Conservation (phyloP, 2,329 filamentous ascomycete genomes). For the Beauveria varroae region DNA sequence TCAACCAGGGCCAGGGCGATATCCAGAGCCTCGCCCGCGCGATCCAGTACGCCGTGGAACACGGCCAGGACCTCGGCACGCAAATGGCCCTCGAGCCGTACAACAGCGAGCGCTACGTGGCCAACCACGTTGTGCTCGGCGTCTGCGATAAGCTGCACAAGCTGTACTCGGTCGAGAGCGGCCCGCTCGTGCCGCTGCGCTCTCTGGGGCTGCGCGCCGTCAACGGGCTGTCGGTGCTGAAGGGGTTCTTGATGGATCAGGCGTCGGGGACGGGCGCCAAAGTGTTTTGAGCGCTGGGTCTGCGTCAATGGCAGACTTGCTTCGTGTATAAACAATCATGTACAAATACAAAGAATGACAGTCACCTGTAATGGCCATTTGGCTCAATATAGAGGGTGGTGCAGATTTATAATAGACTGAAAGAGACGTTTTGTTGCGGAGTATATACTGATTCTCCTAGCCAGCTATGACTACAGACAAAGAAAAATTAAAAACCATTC, state of each 20-base stretch:
- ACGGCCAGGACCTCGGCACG: slow-evolving; percentile 83
- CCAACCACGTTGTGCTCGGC: slow-evolving; percentile 72
- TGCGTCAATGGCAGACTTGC: background rate
- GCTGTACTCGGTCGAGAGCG: slow-evolving; percentile 73
- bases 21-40: slow-evolving; percentile 69
- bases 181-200: slow-evolving; percentile 71
- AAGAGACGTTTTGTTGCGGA: slow-evolving; percentile 24
- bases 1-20: slow-evolving; percentile 90
- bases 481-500: slow-evolving; percentile 26
- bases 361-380: too few relatives aligned
- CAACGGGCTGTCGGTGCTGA: slow-evolving; percentile 66
- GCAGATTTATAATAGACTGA: background rate
- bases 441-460: slow-evolving; percentile 30
- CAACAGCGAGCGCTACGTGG: slow-evolving; percentile 69
- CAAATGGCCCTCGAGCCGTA: slow-evolving; percentile 75
- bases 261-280: slow-evolving; percentile 49
- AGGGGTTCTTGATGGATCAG: slow-evolving; percentile 78
- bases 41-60: slow-evolving; percentile 67
- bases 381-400: background rate
- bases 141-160: slow-evolving; percentile 89
- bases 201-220: slow-evolving; percentile 71
- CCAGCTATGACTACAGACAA: slow-evolving; percentile 35
- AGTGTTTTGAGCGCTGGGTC: slow-evolving; percentile 23
- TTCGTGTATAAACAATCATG: slow-evolving; percentile 8
- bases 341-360: background rate